These are phyloP conservation scores for Skeletonema potamos DNA, from an alignment of 108 stramenopile species.

Conservation along the genomic window DNA sequence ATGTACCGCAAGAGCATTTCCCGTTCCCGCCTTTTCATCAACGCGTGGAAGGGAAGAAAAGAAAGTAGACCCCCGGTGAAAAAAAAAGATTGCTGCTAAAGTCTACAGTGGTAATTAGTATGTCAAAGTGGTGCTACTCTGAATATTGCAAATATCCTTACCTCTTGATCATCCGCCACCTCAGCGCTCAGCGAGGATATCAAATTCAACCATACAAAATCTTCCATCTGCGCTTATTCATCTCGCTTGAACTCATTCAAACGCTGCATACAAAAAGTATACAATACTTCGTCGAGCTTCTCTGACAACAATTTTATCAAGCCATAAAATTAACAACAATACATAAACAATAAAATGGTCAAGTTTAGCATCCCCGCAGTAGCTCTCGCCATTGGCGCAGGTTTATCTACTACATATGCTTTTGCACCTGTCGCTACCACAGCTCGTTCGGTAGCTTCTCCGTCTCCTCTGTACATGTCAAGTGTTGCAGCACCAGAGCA, in stretches of 20 bases:
- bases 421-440: conserved; percentile 19
- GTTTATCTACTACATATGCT: conserved; percentile 18
- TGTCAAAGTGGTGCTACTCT: background rate
- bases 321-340: no score
- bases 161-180: background rate
- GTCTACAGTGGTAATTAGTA: background rate
- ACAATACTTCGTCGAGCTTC: background rate
- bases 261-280: background rate
- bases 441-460: background rate
- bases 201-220: background rate
- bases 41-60: background rate
- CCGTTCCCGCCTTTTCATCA: no score
- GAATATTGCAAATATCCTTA: background rate
- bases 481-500: conserved; percentile 14
- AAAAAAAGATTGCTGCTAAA: no score
- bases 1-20: no score
- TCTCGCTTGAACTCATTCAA: background rate
- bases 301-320: background rate
- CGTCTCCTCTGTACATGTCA: conserved; percentile 4
- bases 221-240: background rate
- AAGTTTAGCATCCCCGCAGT: conserved; percentile 43
- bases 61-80: no score
- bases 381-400: conserved; percentile 25
- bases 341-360: conserved; percentile 18
- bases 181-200: background rate